phyloP scores from a whole-genome alignment of 306 rosid genomes.

The Biancaea sappan region DNA sequence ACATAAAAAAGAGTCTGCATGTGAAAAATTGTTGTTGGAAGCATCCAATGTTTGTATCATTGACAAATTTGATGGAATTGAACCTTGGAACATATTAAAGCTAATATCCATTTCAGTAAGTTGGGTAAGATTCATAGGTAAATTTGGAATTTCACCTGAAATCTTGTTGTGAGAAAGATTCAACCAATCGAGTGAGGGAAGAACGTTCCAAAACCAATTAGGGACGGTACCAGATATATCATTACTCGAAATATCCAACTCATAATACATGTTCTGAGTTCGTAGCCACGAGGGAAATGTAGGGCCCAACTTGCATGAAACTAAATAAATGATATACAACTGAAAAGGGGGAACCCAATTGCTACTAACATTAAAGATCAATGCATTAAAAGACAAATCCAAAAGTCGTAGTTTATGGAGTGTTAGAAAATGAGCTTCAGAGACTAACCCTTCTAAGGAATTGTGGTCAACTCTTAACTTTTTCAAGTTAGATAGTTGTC shows the following conservation, averaged over 20 bases:
- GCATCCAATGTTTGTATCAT: not conserved
- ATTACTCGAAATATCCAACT: not conserved
- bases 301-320: conserved; percentile 19
- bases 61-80: not conserved
- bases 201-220: conserved; percentile 11
- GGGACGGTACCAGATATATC: conserved; percentile 25
- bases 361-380: not conserved
- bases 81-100: not conserved
- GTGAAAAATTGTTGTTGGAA: not conserved
- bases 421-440: not conserved
- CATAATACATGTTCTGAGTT: fast-evolving
- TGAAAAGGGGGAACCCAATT: conserved; percentile 7
- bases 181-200: not conserved
- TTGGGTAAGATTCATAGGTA: fast-evolving
- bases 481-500: not conserved
- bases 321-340: not conserved
- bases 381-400: not conserved
- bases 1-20: not conserved
- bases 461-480: fast-evolving
- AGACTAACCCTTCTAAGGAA: not conserved
- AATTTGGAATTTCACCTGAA: not conserved
- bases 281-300: conserved; percentile 12
- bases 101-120: not conserved
- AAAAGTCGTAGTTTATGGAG: not conserved
- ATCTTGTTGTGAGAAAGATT: conserved; percentile 6